Evolutionary conservation across 2,329 filamentous ascomycete species (phyloP).

Genomic region (Neoascochyta sp.): DNA sequence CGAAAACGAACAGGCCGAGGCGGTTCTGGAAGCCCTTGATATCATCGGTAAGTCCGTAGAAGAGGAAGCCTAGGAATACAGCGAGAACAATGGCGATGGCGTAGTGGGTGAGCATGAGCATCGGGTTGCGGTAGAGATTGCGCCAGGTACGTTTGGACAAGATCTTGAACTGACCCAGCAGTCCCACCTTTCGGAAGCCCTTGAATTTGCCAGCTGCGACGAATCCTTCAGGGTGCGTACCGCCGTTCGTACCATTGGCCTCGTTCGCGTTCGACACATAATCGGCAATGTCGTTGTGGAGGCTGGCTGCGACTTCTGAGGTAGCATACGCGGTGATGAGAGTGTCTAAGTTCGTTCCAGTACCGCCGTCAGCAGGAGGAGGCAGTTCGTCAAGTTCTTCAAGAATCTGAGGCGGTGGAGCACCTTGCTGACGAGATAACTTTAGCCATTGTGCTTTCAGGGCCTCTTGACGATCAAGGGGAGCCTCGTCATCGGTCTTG

Average conservation of each 20-base stretch:
- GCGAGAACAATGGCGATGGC: conserved; percentile 93
- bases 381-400: conserved; percentile 67
- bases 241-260: conserved; percentile 64
- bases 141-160: conserved; percentile 90
- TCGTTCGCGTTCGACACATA: conserved; percentile 62
- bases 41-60: conserved; percentile 93
- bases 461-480: conserved; percentile 49
- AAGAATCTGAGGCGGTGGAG: conserved; percentile 56
- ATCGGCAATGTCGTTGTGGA: conserved; percentile 73
- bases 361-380: conserved; percentile 54
- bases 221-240: conserved; percentile 51
- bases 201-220: conserved; percentile 61
- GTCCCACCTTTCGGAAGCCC: conserved; percentile 78
- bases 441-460: conserved; percentile 58
- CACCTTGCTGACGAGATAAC: conserved; percentile 53
- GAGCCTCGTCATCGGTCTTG: conserved; percentile 60
- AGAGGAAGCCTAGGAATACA: conserved; percentile 90
- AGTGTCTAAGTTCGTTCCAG: conserved; percentile 73
- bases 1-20: conserved; percentile 94
- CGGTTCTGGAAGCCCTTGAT: conserved; percentile 98
- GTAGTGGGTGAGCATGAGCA: conserved; percentile 98
- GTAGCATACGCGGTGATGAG: conserved; percentile 71
- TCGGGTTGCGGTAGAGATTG: conserved; percentile 94
- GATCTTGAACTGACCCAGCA: conserved; percentile 79
- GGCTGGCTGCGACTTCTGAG: conserved; percentile 71